Evolutionary conservation across 2,329 filamentous ascomycete species (phyloP).

Genomic region (Fusarium guadeloupense): DNA sequence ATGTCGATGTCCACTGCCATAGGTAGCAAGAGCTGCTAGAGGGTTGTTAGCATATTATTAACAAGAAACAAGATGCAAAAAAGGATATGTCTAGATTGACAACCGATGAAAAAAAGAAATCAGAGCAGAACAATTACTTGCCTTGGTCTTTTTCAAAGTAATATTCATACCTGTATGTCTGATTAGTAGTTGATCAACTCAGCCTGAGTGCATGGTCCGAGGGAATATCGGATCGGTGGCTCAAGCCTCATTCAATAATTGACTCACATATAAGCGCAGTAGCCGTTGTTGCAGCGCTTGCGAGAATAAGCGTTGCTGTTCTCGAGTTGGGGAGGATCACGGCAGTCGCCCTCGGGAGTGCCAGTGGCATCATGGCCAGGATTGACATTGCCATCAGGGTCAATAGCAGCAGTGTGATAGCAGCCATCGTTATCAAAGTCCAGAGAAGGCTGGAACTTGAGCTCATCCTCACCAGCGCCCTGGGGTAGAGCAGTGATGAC

Average conservation of each 20-base stretch:
- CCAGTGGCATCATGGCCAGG: conserved; percentile 41
- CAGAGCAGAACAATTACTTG: no score
- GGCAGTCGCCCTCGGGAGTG: conserved; percentile 44
- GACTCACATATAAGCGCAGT: conserved; percentile 46
- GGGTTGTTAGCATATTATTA: no score
- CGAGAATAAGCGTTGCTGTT: conserved; percentile 48
- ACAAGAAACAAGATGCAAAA: no score
- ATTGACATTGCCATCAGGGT: conserved; percentile 47
- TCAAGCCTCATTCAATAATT: fast-evolving
- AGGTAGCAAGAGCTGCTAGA: conserved; percentile 45
- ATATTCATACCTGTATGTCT: conserved; percentile 46
- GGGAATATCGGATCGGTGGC: no score
- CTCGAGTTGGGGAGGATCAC: conserved; percentile 44
- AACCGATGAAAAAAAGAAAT: no score
- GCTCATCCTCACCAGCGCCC: conserved; percentile 47
- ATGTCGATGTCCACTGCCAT: conserved; percentile 50
- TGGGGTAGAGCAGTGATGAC: conserved; percentile 46
- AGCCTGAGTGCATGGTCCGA: no score
- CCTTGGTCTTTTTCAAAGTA: conserved; percentile 58
- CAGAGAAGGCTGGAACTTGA: conserved; percentile 49
- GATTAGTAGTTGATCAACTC: no score
- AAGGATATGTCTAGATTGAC: no score
- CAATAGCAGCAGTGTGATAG: conserved; percentile 59
- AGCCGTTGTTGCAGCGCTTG: conserved; percentile 47
- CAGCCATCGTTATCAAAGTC: conserved; percentile 54